Percentiles rank a stretch among this genome's conserved stretches.
Evolutionary conservation across 441 rosid species (phyloP).

Genomic region (Francoa sonchifolia): DNA sequence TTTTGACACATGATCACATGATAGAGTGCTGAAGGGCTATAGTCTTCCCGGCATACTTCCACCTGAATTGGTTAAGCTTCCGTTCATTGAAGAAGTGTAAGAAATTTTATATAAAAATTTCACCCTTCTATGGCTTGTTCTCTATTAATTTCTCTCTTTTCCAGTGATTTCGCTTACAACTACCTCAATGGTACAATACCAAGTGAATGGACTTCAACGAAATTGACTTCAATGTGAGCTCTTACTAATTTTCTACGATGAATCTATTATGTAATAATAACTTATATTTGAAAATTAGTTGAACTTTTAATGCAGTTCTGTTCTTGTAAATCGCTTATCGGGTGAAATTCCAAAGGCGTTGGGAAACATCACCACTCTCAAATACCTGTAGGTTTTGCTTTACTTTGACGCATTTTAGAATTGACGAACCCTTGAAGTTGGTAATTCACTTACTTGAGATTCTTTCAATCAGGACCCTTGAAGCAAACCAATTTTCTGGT

Average conservation of each 20-base stretch:
- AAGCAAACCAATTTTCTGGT: slow-evolving; percentile 51
- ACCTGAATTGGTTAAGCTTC: slow-evolving; percentile 29
- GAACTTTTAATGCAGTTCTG: slow-evolving; percentile 26
- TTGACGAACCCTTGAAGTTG: neutral
- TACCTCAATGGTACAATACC: slow-evolving; percentile 53
- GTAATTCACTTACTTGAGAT: neutral
- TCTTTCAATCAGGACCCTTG: slow-evolving; percentile 35
- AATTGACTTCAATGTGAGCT: slow-evolving; percentile 31
- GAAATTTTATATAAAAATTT: slow-evolving; percentile 8
- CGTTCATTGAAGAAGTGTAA: slow-evolving; percentile 27
- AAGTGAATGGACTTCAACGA: slow-evolving; percentile 41
- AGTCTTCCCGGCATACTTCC: slow-evolving; percentile 41
- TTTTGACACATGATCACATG: neutral
- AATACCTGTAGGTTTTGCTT: slow-evolving; percentile 35
- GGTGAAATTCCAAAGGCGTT: slow-evolving; percentile 42
- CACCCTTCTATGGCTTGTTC: slow-evolving; percentile 1
- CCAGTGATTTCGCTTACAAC: slow-evolving; percentile 58
- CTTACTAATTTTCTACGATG: slow-evolving; percentile 1
- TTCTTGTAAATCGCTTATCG: slow-evolving; percentile 45
- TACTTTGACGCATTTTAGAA: neutral
- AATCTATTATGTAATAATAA: neutral
- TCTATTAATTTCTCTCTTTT: slow-evolving; percentile 2
- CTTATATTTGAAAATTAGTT: neutral
- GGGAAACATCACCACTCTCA: slow-evolving; percentile 39
- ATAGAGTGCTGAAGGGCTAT: slow-evolving; percentile 22